Conservation (phyloP, 352 stramenopile genomes). For the Phytopythium boreale region DNA sequence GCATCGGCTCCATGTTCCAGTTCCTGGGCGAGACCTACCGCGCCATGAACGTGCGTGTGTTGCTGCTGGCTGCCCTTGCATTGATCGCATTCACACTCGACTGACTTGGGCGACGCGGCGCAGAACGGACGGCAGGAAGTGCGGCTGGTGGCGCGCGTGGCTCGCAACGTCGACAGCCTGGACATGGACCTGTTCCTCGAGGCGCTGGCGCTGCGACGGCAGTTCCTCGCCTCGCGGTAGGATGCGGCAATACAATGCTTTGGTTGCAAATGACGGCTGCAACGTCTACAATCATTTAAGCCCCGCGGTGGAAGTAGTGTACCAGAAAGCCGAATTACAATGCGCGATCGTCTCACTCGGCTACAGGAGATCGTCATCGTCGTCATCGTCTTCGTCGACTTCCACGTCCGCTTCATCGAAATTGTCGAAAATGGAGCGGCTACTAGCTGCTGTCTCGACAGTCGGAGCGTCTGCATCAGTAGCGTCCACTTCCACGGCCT, state of each 20-base stretch:
- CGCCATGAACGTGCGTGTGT: slow-evolving; percentile 18
- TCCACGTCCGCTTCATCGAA: slow-evolving; percentile 60
- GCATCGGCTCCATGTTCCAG: slow-evolving; percentile 77
- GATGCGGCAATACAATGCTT: neutral
- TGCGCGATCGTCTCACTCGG: slow-evolving; percentile 1
- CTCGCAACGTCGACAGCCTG: slow-evolving; percentile 75
- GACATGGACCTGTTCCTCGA: slow-evolving; percentile 81
- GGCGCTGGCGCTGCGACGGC: slow-evolving; percentile 58
- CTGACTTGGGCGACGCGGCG: slow-evolving; percentile 10
- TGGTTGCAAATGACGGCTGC: neutral
- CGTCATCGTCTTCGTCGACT: slow-evolving; percentile 30
- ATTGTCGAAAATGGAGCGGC: slow-evolving; percentile 61
- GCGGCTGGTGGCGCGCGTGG: slow-evolving; percentile 62
- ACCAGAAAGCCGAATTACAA: neutral
- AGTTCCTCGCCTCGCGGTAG: slow-evolving; percentile 62
- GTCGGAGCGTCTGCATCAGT: neutral
- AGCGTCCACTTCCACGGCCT: neutral
- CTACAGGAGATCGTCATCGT: slow-evolving; percentile 74
- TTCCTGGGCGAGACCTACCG: slow-evolving; percentile 77
- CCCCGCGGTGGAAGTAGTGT: neutral
- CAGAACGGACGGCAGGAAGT: slow-evolving; percentile 31
- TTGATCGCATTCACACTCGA: neutral
- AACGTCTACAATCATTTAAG: neutral
- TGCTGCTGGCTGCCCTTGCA: neutral
- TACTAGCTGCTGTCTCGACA: slow-evolving; percentile 6